Base-by-base conservation (phyloP, 2,329 filamentous ascomycete species). In the Pseudogymnoascus pannorum region DNA sequence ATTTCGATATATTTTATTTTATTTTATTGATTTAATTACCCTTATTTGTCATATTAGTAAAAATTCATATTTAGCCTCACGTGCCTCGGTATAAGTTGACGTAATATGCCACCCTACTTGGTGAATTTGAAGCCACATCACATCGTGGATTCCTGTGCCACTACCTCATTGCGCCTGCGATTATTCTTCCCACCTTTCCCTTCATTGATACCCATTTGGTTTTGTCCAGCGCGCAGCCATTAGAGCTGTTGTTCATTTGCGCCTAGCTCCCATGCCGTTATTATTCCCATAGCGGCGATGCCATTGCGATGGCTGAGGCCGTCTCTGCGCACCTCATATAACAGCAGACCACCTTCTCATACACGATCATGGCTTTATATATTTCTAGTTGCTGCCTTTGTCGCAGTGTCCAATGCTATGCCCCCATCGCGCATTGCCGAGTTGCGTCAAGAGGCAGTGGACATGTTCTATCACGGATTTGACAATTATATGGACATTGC, bases 391-490 rank as follows among this genome's bases (percentile, higher is more conserved):
- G 59, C 64, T 42, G 59, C 68, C 67, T 72, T 69, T 64, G 61
- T 70, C 58, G 64, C 59, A 6, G 24, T 65, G 16, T 65, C 64
- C 57, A 65, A 62, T 64, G 72, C 70, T 35, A 87, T 87, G 83
- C 78, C 78, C 40, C 75, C 79, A n/a, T 77, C 77, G 63, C 79
- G 77, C 68, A 76, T 87, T 63, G 77, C 78, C 57, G 76, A 80
- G 67, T 73, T 87, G 68, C 80, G 85, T 60, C 78, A 77, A 66
- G 81, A 85, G 62, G 86, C 84, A 9, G 82, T 86, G 62, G 81
- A 90, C 68, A 91, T 97, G 82, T 97, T 97, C 78, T 96, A 96
- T 75, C 94, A 99, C 79, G 94, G 94, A 63, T 97, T 87, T 77
- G 87, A 92, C 76, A 96, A 93, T 74, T 99, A 99, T 78, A 94